Base-by-base conservation (phyloP, 2,329 filamentous ascomycete genomes). In the Fusarium verrucosum region DNA sequence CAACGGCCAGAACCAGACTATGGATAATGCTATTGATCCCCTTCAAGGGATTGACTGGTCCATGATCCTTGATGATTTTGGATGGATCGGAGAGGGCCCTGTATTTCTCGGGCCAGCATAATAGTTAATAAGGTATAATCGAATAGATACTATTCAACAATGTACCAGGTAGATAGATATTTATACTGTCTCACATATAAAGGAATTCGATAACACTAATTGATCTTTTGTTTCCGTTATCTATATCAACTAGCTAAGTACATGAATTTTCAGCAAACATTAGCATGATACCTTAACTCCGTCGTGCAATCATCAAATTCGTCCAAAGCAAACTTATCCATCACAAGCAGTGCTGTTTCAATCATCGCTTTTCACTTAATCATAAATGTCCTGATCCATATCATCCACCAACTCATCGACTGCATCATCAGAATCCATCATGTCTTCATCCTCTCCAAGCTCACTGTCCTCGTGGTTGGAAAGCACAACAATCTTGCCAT, bases 401-500 rank as follows among this genome's bases (percentile, higher is more conserved):
- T 88, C 84, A 16, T 82, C 79, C 44, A 82, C 80, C 63, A 88
- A 73, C 72, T 96, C 92, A 13, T 91, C 89, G 17, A 90, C 79
- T 1, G 89, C 91, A 72, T 92, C 89, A 11, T 92, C 91, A 30
- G 84, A 81, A 58, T 93, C 89, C 46, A 89, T 80, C 88, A 92
- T 89, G 43, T 92, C 89, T 13, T 85, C 84, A 59, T 92, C 90
- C 9, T 89, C 87, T 20, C 83, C 84, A 35, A 75, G 73, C 53
- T 84, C 84, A 66, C 85, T 87, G 38, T 89, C 87, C 1, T 74
- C 66, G 76, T 98, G 95, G 77, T 99, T 98, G 8, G 93, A 83
- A 22, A 95, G 73, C 3, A 99, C 92, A 4, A 87, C 80, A 58
- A 98, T 89, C 76, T 92, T 91, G 41, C 92, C 91, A 64, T 92